A percentile compares a stretch with the other conserved stretches of the same genome.
Evolutionary conservation across 164 flowering plant species (phyloP).

Genomic region (Chimonanthus praecox): DNA sequence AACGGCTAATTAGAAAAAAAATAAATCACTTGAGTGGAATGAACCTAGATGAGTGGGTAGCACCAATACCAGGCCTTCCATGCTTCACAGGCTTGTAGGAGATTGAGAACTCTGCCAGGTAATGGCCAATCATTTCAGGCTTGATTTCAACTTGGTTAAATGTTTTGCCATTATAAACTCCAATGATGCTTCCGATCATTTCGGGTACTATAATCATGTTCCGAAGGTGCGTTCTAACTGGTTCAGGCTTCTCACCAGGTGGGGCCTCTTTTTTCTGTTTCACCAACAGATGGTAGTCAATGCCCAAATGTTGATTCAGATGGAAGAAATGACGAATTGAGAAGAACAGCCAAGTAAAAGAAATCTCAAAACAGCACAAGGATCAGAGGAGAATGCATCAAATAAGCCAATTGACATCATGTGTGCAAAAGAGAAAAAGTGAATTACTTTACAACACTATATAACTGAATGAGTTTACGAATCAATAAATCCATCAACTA

Average conservation of each 20-base stretch:
- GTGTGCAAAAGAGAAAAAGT: too few species aligned
- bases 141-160: slow-evolving; percentile 22
- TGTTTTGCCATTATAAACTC: slow-evolving; percentile 20
- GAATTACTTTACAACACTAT: too few species aligned
- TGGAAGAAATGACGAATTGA: neutral
- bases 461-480: too few species aligned
- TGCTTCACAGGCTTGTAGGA: slow-evolving; percentile 22
- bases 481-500: too few species aligned
- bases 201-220: slow-evolving; percentile 23
- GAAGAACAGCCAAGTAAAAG: too few species aligned
- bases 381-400: neutral
- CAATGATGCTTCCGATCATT: slow-evolving; percentile 21
- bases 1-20: neutral
- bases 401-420: neutral
- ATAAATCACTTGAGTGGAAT: slow-evolving; percentile 29
- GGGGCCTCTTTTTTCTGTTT: slow-evolving; percentile 18
- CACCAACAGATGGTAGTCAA: neutral
- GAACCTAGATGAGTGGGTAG: slow-evolving; percentile 21
- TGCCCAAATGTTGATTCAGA: neutral
- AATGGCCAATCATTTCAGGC: slow-evolving; percentile 23
- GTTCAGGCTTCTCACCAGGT: slow-evolving; percentile 22
- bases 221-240: slow-evolving; percentile 23
- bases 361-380: neutral
- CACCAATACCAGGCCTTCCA: slow-evolving; percentile 24
- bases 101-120: slow-evolving; percentile 21